Conservation (phyloP, 257 asterid species). For the Gentiana macrophylla region DNA sequence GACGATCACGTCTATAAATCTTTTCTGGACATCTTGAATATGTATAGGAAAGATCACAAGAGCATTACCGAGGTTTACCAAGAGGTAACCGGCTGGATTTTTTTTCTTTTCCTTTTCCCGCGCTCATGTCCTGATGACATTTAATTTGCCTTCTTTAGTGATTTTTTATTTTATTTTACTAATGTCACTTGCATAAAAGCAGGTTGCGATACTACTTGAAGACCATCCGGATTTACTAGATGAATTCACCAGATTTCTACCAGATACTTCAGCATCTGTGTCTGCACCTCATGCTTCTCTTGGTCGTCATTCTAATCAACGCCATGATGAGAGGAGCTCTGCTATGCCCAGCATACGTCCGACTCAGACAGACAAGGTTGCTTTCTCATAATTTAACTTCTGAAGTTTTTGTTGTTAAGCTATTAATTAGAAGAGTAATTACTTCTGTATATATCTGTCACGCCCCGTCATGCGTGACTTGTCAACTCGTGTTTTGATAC, state of each 20-base stretch:
- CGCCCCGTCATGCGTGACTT: too few species aligned
- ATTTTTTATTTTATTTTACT: neutral
- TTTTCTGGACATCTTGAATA: conserved; percentile 90
- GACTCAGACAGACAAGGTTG: conserved; percentile 68
- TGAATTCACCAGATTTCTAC: conserved; percentile 91
- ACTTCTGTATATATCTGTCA: too few species aligned
- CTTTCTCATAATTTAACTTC: neutral
- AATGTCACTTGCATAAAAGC: conserved; percentile 9
- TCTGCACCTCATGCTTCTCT: conserved; percentile 53
- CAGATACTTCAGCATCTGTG: conserved; percentile 64
- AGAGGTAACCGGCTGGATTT: conserved; percentile 42
- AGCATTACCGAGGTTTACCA: conserved; percentile 86
- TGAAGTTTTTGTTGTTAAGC: too few species aligned
- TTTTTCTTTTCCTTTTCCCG: too few species aligned
- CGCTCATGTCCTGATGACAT: neutral
- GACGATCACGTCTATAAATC: conserved; percentile 95
- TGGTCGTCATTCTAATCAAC: conserved; percentile 45
- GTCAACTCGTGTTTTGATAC: too few species aligned
- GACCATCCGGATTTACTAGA: conserved; percentile 92
- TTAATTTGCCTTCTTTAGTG: neutral
- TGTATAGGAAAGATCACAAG: conserved; percentile 96
- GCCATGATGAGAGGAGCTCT: conserved; percentile 79
- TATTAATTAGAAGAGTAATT: too few species aligned
- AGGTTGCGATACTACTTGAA: conserved; percentile 82
- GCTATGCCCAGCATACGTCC: conserved; percentile 50